These are phyloP conservation scores for Apiospora arundinis DNA, from an alignment of 2,329 filamentous ascomycete genomes.

Conservation along the genomic window DNA sequence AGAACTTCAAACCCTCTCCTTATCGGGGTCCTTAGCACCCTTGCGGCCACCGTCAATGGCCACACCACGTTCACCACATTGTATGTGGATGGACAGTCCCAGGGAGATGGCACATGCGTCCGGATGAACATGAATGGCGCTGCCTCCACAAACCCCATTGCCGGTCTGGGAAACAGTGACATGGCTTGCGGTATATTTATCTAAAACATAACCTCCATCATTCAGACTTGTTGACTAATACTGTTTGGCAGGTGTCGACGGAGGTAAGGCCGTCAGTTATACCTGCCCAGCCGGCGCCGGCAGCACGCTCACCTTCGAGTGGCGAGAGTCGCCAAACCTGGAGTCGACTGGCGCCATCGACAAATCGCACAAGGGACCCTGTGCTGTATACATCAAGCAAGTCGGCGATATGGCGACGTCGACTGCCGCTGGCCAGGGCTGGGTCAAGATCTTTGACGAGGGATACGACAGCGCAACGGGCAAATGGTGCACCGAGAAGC, in stretches of 20 bases:
- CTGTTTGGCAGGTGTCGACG: not conserved
- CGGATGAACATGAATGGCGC: constrained; percentile 65
- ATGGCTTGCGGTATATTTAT: constrained; percentile 72
- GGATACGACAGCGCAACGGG: constrained; percentile 63
- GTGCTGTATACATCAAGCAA: constrained; percentile 76
- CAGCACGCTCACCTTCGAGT: constrained; percentile 69
- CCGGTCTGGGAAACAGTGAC: constrained; percentile 60
- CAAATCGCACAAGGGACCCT: constrained; percentile 63
- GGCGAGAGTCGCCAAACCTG: constrained; percentile 65
- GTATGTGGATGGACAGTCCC: constrained; percentile 64
- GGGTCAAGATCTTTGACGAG: constrained; percentile 80
- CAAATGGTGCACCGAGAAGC: constrained; percentile 74
- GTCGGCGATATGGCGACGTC: constrained; percentile 60
- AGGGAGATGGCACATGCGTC: constrained; percentile 76
- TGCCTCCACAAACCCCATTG: constrained; percentile 63
- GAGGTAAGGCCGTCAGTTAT: constrained; percentile 47
- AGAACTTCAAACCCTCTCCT: constrained; percentile 44
- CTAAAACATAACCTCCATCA: constrained; percentile 46
- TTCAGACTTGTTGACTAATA: constrained; percentile 36
- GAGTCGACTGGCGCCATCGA: constrained; percentile 63
- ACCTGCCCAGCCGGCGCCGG: constrained; percentile 58
- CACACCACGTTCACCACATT: constrained; percentile 71
- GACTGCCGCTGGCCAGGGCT: constrained; percentile 67
- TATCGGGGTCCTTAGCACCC: constrained; percentile 43
- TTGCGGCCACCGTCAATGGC: constrained; percentile 49